phyloP scores from a whole-genome alignment of 306 rosid species.

The Oemleria cerasiformis region DNA sequence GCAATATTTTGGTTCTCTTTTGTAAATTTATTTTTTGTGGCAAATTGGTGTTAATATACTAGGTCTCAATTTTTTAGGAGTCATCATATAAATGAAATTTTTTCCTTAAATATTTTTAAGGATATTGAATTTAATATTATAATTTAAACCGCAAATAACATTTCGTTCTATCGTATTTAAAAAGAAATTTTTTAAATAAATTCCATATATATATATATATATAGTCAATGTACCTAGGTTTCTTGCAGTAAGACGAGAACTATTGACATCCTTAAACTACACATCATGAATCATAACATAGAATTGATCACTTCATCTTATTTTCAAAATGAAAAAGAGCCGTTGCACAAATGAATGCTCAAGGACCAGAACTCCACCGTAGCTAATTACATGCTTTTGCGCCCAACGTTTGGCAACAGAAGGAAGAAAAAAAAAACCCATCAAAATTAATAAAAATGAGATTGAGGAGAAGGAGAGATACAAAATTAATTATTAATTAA shows the following conservation, averaged over 20 bases:
- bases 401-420: slow-evolving; percentile 1
- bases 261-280: neutral
- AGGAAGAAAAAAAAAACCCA: neutral
- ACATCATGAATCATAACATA: neutral
- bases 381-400: neutral
- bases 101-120: no score
- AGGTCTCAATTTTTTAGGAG: no score
- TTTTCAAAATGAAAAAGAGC: neutral
- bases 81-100: no score
- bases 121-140: no score
- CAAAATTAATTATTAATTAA: neutral
- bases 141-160: no score
- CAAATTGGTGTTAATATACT: no score
- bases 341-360: slow-evolving; percentile 1
- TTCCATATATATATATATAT: no score
- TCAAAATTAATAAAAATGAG: neutral
- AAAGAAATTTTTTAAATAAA: no score
- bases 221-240: no score
- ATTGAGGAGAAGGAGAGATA: neutral
- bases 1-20: no score
- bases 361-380: neutral
- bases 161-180: no score
- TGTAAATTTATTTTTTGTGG: no score
- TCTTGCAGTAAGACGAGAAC: neutral
- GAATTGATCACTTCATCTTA: neutral